phyloP scores from a whole-genome alignment of 805 yeast genomes.

The Kodamaea sagamina region DNA sequence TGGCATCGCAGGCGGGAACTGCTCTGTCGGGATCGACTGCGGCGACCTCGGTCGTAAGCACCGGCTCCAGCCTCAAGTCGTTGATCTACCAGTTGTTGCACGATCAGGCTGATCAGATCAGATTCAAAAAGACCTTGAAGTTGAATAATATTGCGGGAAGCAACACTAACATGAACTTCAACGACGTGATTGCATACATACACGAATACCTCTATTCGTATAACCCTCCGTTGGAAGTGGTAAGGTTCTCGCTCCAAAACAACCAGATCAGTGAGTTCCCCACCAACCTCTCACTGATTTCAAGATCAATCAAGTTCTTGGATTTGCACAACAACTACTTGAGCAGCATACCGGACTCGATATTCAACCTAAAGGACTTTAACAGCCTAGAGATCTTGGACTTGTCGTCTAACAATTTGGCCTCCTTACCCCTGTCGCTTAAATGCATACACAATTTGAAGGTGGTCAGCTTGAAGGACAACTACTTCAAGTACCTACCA shows the following conservation, averaged over 20 bases:
- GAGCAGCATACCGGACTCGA: constrained; percentile 49
- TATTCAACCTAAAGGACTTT: constrained; percentile 26
- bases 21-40: background rate
- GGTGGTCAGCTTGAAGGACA: constrained; percentile 62
- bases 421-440: constrained; percentile 41
- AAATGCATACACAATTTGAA: constrained; percentile 45
- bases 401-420: constrained; percentile 56
- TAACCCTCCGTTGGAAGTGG: constrained; percentile 27
- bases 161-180: background rate
- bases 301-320: constrained; percentile 52
- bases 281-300: constrained; percentile 42
- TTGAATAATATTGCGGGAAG: constrained; percentile 11
- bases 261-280: constrained; percentile 55
- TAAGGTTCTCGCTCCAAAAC: constrained; percentile 55
- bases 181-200: constrained; percentile 17
- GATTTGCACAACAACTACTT: constrained; percentile 67
- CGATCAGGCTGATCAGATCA: constrained; percentile 18
- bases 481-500: constrained; percentile 57
- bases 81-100: constrained; percentile 13
- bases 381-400: constrained; percentile 63
- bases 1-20: constrained; percentile 3
- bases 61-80: constrained; percentile 4
- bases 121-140: constrained; percentile 17
- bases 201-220: constrained; percentile 16
- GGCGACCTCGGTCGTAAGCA: background rate